Percentiles rank a stretch among this genome's conserved stretches.
These are phyloP conservation scores for Elongisporangium prolatum DNA, from an alignment of 352 stramenopile species.

Conservation along the genomic window DNA sequence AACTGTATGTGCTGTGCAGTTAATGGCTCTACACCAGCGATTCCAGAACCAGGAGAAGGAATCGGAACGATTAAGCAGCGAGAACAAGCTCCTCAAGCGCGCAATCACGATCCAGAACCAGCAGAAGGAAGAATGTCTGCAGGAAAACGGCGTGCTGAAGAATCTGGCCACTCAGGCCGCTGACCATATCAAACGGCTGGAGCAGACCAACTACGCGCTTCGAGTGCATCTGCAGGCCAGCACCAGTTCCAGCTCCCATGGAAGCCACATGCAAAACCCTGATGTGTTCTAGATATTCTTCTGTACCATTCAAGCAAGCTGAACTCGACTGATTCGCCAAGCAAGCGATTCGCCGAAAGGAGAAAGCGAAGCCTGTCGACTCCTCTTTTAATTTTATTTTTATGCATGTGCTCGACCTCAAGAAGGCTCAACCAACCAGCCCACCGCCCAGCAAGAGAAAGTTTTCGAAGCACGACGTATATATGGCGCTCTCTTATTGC, in stretches of 20 bases:
- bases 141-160: slow-evolving; percentile 75
- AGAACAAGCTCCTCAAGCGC: slow-evolving; percentile 84
- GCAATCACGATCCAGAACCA: slow-evolving; percentile 85
- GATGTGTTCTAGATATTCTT: slow-evolving; percentile 54
- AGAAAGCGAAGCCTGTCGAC: neutral
- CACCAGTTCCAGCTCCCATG: slow-evolving; percentile 26
- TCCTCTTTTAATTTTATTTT: neutral
- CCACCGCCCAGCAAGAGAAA: neutral
- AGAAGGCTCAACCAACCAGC: neutral
- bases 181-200: slow-evolving; percentile 82
- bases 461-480: neutral
- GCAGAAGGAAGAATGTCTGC: slow-evolving; percentile 77
- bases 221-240: slow-evolving; percentile 82
- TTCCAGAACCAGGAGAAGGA: slow-evolving; percentile 44
- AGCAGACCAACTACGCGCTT: slow-evolving; percentile 86
- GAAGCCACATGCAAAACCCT: slow-evolving; percentile 38
- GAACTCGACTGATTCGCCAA: neutral
- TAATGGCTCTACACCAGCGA: slow-evolving; percentile 18
- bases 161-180: slow-evolving; percentile 67
- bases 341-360: neutral
- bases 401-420: neutral
- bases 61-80: slow-evolving; percentile 52
- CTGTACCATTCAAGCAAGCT: neutral
- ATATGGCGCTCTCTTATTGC: too few relatives aligned
- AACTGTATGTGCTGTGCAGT: neutral